Evolutionary conservation across 192 early-diverging fungal species (phyloP).

Genomic region (Coemansia sp.): DNA sequence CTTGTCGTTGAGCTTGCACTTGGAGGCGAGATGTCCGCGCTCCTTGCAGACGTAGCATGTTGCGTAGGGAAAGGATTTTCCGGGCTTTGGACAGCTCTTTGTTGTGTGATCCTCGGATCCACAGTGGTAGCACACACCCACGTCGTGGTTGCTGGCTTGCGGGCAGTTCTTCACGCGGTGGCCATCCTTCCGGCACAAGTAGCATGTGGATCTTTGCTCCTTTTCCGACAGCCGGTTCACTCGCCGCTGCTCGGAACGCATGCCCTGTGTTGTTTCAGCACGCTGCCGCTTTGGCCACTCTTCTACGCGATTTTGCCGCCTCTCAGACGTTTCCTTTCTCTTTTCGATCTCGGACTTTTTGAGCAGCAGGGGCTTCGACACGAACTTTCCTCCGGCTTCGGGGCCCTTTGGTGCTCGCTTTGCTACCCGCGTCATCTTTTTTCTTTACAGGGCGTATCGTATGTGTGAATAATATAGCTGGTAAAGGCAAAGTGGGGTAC

Average conservation of each 20-base stretch:
- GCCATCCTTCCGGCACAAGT: conserved; percentile 80
- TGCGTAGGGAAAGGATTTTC: conserved; percentile 73
- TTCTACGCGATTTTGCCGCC: conserved; percentile 6
- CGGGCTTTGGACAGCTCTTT: conserved; percentile 66
- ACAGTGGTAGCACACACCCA: conserved; percentile 87
- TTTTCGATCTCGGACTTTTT: conserved; percentile 53
- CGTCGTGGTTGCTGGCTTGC: conserved; percentile 48
- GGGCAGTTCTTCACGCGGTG: conserved; percentile 88
- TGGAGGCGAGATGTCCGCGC: conserved; percentile 78
- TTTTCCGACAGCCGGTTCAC: conserved; percentile 32
- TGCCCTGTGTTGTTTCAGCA: neutral
- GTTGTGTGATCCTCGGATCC: conserved; percentile 82
- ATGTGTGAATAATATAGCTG: neutral
- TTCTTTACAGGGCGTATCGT: neutral
- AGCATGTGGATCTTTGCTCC: conserved; percentile 65
- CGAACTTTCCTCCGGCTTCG: conserved; percentile 54
- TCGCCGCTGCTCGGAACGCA: conserved; percentile 40
- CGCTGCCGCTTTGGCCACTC: neutral
- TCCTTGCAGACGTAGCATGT: conserved; percentile 87
- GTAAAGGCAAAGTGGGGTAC: neutral
- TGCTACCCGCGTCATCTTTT: conserved; percentile 62
- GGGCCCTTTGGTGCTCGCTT: conserved; percentile 61
- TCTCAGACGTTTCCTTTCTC: conserved; percentile 10
- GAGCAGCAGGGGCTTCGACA: conserved; percentile 51
- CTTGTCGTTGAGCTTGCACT: conserved; percentile 86